Conservation (phyloP, 768 basidiomycete genomes). For the Ephemerocybe angulata region DNA sequence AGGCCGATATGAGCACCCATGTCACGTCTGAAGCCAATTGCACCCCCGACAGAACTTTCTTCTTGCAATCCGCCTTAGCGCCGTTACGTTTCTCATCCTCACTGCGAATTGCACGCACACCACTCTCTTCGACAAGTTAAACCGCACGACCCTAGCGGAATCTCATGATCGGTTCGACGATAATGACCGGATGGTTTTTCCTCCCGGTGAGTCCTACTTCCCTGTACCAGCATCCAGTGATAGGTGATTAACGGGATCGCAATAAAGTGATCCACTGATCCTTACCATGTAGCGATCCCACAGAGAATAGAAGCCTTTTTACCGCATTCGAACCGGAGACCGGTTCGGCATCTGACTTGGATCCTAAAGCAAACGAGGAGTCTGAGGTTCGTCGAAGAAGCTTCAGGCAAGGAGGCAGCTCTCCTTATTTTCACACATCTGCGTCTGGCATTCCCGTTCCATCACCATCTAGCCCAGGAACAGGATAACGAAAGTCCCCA, state of each 20-base stretch:
- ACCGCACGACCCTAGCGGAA: no score
- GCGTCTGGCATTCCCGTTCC: background rate
- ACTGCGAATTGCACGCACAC: background rate
- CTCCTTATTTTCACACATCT: background rate
- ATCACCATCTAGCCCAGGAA: background rate
- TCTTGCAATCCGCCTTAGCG: no score
- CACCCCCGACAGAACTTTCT: no score
- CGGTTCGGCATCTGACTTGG: conserved; percentile 2
- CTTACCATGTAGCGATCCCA: background rate
- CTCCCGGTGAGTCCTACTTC: no score
- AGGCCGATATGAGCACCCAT: no score
- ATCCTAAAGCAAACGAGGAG: conserved; percentile 1
- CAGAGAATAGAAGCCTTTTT: background rate
- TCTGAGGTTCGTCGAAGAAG: background rate
- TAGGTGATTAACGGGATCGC: background rate
- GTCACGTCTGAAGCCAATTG: no score
- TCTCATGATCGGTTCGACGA: no score
- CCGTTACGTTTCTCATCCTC: no score
- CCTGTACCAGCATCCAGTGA: no score
- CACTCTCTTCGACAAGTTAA: background rate
- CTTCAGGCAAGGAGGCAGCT: background rate
- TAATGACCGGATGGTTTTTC: no score
- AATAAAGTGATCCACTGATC: background rate
- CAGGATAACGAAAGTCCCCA: background rate
- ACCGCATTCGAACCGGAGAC: background rate